Conservation (phyloP, 257 asterid genomes). For the Datura wrightii region DNA sequence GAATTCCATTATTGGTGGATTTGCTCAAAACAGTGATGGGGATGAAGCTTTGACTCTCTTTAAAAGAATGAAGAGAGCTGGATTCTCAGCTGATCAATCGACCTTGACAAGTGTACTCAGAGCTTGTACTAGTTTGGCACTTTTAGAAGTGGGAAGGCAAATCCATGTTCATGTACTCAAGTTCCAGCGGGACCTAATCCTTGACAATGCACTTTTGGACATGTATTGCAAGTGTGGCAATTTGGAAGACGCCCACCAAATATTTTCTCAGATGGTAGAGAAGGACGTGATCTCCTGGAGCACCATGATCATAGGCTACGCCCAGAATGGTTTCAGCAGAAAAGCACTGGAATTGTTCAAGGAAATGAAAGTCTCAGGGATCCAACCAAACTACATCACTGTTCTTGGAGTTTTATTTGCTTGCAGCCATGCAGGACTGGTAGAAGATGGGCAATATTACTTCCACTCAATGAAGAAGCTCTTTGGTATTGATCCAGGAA, state of each 20-base stretch:
- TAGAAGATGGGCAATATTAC: slow-evolving; percentile 65
- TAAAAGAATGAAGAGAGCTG: slow-evolving; percentile 72
- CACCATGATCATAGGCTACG: slow-evolving; percentile 92
- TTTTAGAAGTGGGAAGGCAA: slow-evolving; percentile 82
- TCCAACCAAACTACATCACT: slow-evolving; percentile 70
- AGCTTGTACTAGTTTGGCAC: slow-evolving; percentile 86
- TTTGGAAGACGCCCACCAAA: slow-evolving; percentile 61
- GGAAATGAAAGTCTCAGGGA: slow-evolving; percentile 63
- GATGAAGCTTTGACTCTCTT: slow-evolving; percentile 75
- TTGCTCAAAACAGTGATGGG: slow-evolving; percentile 86
- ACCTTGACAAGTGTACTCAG: slow-evolving; percentile 82
- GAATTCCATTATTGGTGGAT: slow-evolving; percentile 89
- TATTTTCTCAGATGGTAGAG: slow-evolving; percentile 64
- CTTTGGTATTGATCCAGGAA: slow-evolving; percentile 75
- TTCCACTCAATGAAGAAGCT: slow-evolving; percentile 71
- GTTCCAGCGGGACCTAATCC: slow-evolving; percentile 73
- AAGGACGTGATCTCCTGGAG: slow-evolving; percentile 95
- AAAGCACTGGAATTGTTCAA: slow-evolving; percentile 72
- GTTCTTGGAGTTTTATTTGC: slow-evolving; percentile 86
- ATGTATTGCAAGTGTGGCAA: slow-evolving; percentile 95
- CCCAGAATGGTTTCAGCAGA: slow-evolving; percentile 87
- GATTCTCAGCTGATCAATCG: slow-evolving; percentile 66
- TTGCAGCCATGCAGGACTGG: slow-evolving; percentile 90
- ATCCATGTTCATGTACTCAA: slow-evolving; percentile 82
- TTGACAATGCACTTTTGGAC: slow-evolving; percentile 84